Conservation (phyloP, 2,329 filamentous ascomycete species). For the Penicillium fuscoglaucum region DNA sequence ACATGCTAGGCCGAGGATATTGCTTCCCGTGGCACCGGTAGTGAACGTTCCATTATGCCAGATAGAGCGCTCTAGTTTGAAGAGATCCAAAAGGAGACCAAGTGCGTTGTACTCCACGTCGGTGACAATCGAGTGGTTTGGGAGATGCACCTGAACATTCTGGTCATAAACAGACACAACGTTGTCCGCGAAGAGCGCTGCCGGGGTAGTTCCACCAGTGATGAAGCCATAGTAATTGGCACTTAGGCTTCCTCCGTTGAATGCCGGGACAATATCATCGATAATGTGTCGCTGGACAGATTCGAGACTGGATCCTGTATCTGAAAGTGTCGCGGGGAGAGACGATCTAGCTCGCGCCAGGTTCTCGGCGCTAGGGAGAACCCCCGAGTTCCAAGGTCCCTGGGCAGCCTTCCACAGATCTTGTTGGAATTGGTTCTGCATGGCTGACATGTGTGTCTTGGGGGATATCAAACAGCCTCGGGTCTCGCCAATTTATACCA, state of each 20-base stretch:
- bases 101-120: constrained; percentile 74
- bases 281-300: constrained; percentile 41
- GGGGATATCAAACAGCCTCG: neutral
- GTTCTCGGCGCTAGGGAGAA: constrained; percentile 35
- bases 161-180: constrained; percentile 80
- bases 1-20: constrained; percentile 65
- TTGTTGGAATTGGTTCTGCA: constrained; percentile 27
- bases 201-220: constrained; percentile 75
- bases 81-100: constrained; percentile 65
- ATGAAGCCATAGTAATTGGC: constrained; percentile 85
- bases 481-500: constrained; percentile 8
- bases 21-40: constrained; percentile 68
- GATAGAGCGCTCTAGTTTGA: constrained; percentile 56
- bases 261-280: constrained; percentile 50
- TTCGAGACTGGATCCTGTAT: constrained; percentile 34
- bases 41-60: constrained; percentile 80
- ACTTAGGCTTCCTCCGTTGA: constrained; percentile 66
- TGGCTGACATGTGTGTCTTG: neutral
- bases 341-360: constrained; percentile 37
- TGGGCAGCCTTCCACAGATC: constrained; percentile 35
- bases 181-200: constrained; percentile 79
- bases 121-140: constrained; percentile 71
- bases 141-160: constrained; percentile 80
- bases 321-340: constrained; percentile 32
- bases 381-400: constrained; percentile 29